Base-by-base conservation (phyloP, 2,329 filamentous ascomycete genomes). In the Leptographium lundbergii region DNA sequence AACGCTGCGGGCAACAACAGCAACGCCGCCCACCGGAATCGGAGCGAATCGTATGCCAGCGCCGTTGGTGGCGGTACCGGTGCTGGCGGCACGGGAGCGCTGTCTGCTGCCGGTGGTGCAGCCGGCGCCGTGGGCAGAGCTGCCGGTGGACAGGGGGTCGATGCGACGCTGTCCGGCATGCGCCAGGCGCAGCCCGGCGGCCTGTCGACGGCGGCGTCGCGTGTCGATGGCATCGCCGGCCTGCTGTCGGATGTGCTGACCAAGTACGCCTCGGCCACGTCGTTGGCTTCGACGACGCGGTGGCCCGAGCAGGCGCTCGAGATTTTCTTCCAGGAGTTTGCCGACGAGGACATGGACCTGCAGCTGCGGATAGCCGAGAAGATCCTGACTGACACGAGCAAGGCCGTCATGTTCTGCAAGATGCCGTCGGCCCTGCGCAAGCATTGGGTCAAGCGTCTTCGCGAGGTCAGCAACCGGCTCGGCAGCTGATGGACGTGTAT, bases 321-420 rank as follows among this genome's bases (percentile, higher is more conserved):
- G 59, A 74, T 82, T 6, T 79, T 84, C 65, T 83, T 84, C 68
- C 73, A 74, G 36, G 80, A 84, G 61, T 84, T 84, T 65, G 69
- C 74, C 17, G 74, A 77, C 54, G 80, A 83, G 63, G 79, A 83
- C 60, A 71, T 78, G 61, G 81, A 84, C 63, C 66, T 84, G 59
- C 81, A 83, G 70, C 71, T 84, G 47, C 81, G 79, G 67, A 80
- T 84, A 39, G 79, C 80, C 0, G 80, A 84, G 67, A 79, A 79
- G 62, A 75, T 80, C 1, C 71, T 84, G 29, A 75, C 78, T n/a
- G 78, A 82, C 63, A 77, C 82, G 62, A 79, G 77, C 66, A 82
- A 81, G 66, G 81, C 81, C 34, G 78, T 83, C 74, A 75, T 83
- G 50, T 84, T 83, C 63, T 81, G 80, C 71, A 83, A 83, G 70